These are phyloP conservation scores for Ogataea parapolymorpha DNA, from an alignment of 805 yeast species.

Conservation along the genomic window DNA sequence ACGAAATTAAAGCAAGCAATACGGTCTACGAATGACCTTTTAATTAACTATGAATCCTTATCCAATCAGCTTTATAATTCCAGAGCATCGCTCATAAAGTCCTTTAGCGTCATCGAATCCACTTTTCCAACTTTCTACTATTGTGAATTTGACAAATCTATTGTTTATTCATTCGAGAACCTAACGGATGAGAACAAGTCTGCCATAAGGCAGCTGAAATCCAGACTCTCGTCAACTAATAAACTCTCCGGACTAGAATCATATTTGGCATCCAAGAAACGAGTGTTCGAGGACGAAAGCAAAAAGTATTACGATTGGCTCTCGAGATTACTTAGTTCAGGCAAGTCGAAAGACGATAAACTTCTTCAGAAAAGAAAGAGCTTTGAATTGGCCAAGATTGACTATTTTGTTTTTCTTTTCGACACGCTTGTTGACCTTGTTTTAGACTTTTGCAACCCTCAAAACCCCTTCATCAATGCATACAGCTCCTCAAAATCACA, in stretches of 20 bases:
- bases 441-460: conserved; percentile 14
- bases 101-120: conserved; percentile 10
- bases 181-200: conserved; percentile 19
- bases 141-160: conserved; percentile 14
- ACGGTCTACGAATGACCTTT: conserved; percentile 16
- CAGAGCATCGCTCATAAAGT: conserved; percentile 10
- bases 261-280: conserved; percentile 19
- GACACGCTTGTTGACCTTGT: conserved; percentile 24
- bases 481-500: conserved; percentile 15
- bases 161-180: conserved; percentile 10
- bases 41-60: conserved; percentile 18
- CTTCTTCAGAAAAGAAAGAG: conserved; percentile 28
- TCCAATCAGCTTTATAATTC: conserved; percentile 19
- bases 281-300: conserved; percentile 36
- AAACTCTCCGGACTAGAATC: conserved; percentile 16
- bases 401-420: conserved; percentile 28
- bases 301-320: conserved; percentile 36
- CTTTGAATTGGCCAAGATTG: conserved; percentile 32
- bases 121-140: conserved; percentile 16
- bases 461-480: conserved; percentile 10
- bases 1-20: conserved; percentile 19
- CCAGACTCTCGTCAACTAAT: conserved; percentile 10
- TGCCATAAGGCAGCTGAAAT: conserved; percentile 15
- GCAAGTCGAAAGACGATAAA: conserved; percentile 34
- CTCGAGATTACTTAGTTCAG: conserved; percentile 33